Evolutionary conservation across 116 monocot species (phyloP).

Genomic region (Zostera marina): DNA sequence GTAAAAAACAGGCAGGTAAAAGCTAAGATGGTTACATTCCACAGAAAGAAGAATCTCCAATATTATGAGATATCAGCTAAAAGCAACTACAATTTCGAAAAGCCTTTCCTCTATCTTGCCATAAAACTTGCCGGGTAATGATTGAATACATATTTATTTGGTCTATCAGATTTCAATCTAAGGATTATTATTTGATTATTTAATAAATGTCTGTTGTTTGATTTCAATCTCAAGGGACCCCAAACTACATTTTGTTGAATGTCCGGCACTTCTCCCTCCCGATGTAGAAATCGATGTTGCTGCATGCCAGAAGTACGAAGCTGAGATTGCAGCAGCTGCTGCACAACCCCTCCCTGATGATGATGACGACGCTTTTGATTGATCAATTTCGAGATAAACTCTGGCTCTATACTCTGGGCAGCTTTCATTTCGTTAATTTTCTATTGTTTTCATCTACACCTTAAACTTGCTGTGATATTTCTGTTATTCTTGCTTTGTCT

Average conservation of each 20-base stretch:
- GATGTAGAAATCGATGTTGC: constrained; percentile 37
- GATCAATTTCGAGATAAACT: constrained; percentile 3
- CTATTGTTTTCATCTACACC: not conserved
- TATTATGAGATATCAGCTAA: constrained; percentile 68
- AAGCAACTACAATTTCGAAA: constrained; percentile 77
- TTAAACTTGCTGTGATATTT: not conserved
- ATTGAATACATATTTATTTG: not conserved
- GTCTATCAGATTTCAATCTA: not conserved
- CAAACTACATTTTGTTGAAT: constrained; percentile 33
- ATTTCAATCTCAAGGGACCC: constrained; percentile 15
- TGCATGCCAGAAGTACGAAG: constrained; percentile 27
- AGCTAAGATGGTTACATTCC: constrained; percentile 66
- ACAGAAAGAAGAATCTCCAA: constrained; percentile 81
- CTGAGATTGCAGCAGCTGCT: constrained; percentile 37
- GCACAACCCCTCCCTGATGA: constrained; percentile 50
- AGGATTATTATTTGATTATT: not conserved
- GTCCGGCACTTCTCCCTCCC: constrained; percentile 34
- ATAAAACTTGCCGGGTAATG: constrained; percentile 47
- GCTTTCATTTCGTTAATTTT: not conserved
- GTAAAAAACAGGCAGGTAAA: constrained; percentile 84
- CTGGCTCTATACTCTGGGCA: not conserved
- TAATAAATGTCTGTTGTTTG: not conserved
- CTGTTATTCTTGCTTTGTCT: no score
- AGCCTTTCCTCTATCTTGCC: constrained; percentile 68
- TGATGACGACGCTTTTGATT: constrained; percentile 37